These are phyloP conservation scores for Neocallimastix lanati DNA, from an alignment of 192 early-diverging fungal species.

Conservation along the genomic window DNA sequence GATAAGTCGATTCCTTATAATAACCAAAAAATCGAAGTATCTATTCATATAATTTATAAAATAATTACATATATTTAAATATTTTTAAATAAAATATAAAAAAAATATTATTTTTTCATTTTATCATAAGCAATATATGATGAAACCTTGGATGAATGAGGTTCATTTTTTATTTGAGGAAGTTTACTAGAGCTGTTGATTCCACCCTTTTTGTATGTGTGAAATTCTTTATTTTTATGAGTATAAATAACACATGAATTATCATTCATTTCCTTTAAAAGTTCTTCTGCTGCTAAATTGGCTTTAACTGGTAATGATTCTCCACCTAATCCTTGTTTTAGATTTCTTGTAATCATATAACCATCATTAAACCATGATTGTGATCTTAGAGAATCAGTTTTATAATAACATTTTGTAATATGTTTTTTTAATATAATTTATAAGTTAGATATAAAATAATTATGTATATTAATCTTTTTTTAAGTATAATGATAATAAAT, in stretches of 20 bases:
- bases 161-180: not conserved
- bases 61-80: too few relatives aligned
- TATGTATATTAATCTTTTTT: too few relatives aligned
- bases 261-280: not conserved
- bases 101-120: not conserved
- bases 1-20: conserved; percentile 44
- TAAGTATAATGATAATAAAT: too few relatives aligned
- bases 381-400: not conserved
- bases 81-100: too few relatives aligned
- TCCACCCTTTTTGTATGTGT: not conserved
- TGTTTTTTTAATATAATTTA: not conserved
- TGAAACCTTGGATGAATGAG: not conserved
- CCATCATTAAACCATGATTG: not conserved
- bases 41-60: not conserved
- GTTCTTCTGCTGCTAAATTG: not conserved
- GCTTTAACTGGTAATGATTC: not conserved
- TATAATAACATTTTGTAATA: not conserved
- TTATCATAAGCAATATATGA: not conserved
- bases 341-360: not conserved
- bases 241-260: not conserved
- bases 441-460: not conserved
- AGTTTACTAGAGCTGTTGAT: not conserved
- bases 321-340: not conserved
- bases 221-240: not conserved
- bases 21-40: conserved; percentile 42